Evolutionary conservation across 2,329 filamentous ascomycete species (phyloP), one percentile per base, ranked within the genome.

Genomic region (Paraphaeosphaeria sporulosa): DNA sequence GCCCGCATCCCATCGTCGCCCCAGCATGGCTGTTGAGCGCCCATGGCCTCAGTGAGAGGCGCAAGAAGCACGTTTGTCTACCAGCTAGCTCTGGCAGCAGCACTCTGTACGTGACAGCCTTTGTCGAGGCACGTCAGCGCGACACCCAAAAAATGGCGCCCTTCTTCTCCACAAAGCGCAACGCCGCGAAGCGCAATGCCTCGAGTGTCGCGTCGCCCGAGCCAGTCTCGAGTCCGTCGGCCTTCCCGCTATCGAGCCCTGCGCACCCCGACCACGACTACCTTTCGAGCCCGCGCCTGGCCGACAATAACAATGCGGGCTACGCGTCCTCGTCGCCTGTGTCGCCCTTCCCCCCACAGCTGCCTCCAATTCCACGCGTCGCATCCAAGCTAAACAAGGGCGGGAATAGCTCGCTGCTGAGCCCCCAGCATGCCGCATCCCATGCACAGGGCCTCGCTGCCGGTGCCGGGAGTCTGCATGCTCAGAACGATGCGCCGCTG

Each of bases 151-250:
- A 52, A 59, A 79, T 78, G 76, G 75, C 76, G 64, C 76, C 76
- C 65, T 77, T 79, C 71, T 79, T 79, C 59, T 76, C 76, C 57
- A 77, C 78, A 64, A 72, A 79, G 21, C 67, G 78, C 53, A 74
- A 75, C 15, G 72, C 72, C 59, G 73, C 74, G 61, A 77, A 74
- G 68, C 76, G 78, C 65, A 74, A 74, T 71, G 70, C 69, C 64
- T 75, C 77, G 58, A 74, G 57, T 47, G 66, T 75, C 44, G 70
- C 70, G 44, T 74, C 74, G 13, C 75, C 76, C 44, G 74, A 77
- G 43, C 71, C 74, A 48, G 60, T 68, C 44, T 30, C 64, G 53
- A 71, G 68, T 52, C 70, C 73, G 50, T 48, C 69, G 42, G 64
- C 69, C 48, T 64, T 64, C 32, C 69, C 67, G 49, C 62, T 70